Conservation (phyloP, 352 stramenopile genomes). For the Phytophthora hibernalis region DNA sequence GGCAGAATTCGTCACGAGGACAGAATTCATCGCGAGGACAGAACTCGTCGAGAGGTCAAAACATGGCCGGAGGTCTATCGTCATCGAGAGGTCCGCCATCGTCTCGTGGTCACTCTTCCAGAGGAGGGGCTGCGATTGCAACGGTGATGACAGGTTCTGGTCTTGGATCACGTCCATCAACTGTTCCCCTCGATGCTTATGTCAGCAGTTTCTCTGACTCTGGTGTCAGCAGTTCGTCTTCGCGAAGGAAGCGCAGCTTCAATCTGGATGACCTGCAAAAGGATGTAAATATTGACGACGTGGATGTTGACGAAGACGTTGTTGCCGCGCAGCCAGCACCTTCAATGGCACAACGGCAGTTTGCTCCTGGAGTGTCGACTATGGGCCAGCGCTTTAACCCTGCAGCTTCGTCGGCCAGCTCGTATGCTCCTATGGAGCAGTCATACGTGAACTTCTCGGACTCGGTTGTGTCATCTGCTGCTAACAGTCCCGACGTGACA, state of each 20-base stretch:
- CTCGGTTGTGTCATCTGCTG: conserved; percentile 34
- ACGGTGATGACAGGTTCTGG: conserved; percentile 27
- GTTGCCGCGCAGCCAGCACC: conserved; percentile 18
- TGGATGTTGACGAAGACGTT: conserved; percentile 39
- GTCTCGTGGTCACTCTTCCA: conserved; percentile 27
- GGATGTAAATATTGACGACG: conserved; percentile 42
- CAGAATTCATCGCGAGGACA: conserved; percentile 25
- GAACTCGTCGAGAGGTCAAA: conserved; percentile 17
- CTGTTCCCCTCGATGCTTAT: conserved; percentile 38
- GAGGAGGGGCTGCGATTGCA: conserved; percentile 21
- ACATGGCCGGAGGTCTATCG: conserved; percentile 11
- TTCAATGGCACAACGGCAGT: conserved; percentile 7
- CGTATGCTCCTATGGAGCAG: conserved; percentile 34
- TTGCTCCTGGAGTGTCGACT: conserved; percentile 27
- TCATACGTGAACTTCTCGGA: conserved; percentile 57
- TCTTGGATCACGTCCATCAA: conserved; percentile 28
- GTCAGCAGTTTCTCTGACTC: conserved; percentile 35
- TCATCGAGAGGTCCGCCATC: conserved; percentile 36
- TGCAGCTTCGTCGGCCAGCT: conserved; percentile 28
- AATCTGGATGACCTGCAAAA: conserved; percentile 46
- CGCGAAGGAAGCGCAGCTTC: conserved; percentile 44
- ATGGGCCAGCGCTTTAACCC: conserved; percentile 16
- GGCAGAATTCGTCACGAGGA: conserved; percentile 19
- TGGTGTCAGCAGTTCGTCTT: conserved; percentile 24
- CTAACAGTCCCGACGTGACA: conserved; percentile 24